Evolutionary conservation across 1,139 yeast species (phyloP), one percentile per base, ranked within the genome.

Genomic region (Candida dubliniensis): DNA sequence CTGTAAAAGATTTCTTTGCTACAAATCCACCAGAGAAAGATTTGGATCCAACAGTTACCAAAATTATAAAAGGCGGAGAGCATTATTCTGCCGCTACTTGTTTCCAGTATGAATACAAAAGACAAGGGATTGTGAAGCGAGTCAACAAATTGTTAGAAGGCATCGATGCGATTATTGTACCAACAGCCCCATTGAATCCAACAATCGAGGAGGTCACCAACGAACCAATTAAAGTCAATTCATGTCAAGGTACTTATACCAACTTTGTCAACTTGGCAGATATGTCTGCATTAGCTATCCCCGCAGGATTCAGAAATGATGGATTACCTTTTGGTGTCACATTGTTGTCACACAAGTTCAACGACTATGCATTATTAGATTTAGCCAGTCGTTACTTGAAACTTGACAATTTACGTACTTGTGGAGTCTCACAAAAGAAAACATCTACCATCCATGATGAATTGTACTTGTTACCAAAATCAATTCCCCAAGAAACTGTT

Each of bases 251-350:
- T 31, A 89, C 96, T 18, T 93, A 95, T 81, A 93, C 98, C 31
- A 93, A 93, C 67, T 93, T 93, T 64, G 96, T 88, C 56, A 93
- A 93, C 63, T 77, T 93, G 63, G 96, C 96, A 8, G 98, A 93
- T 60, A 69, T 91, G 73, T 84, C 95, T 31, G 98, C 96, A 1
- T 74, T 93, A 57, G 89, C 98, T 0, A 76, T 93, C 43, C 98
- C 99, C 23, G 87, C 84, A 26, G 96, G 96, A 0, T 90, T 88
- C 76, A 71, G 84, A 55, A 56, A 72, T 2, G 97, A 91, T 61
- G 96, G 96, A 3, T 67, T 91, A 53, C 96, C 98, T 9, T 86
- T 82, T 55, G 98, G 98, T 63, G 79, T 91, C 49, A 91, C 98
- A 6, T 73, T 93, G 43, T 75, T 93, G 49, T 88, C 95, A 30